Evolutionary conservation across 2,329 filamentous ascomycete species (phyloP), one percentile per base, ranked within the genome.

Genomic region (Emmonsia crescens): DNA sequence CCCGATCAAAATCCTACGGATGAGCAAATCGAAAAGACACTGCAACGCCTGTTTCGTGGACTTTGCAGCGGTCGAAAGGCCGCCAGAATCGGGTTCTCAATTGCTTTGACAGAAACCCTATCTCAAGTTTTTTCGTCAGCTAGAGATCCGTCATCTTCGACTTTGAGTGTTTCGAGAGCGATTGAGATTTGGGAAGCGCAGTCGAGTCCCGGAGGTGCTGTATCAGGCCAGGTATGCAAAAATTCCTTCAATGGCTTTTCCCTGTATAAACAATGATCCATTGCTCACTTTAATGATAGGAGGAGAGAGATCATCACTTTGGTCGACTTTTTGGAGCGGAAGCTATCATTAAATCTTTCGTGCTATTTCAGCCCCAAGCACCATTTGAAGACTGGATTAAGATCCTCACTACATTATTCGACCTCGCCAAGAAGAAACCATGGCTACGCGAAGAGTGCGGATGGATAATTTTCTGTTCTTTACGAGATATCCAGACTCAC

Each of bases 361-460:
- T 91, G 48, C 77, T 95, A 14, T 87, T 92, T 67, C 74, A 78
- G 61, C 74, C 78, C 3, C 78, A 84, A 40, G 75, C 79, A 21
- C 77, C 82, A 4, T 81, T 77, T 60, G 71, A 77, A 63, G 75
- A 81, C 56, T 78, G 76, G 75, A 78, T 80, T 54, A 78, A 81
- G 60, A 79, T 96, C n/a, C 77, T 96, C 56, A 83, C 88, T 60
- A 77, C 89, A 60, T 77, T 96, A 38, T 82, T 91, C 68, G 83
- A 86, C 64, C 81, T 96, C 63, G 85, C 88, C 48, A 83, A 85
- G 68, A 89, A 89, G 75, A 95, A 96, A 74, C 84, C 89, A 38
- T 96, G 92, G 93, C 80, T 97, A 66, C 84, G 90, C 64, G 87
- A 93, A 69, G 89, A 96, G 72, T 96, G 91, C 69, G 91, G 89